A percentile compares a stretch with the other conserved stretches of the same genome.
phyloP scores from a whole-genome alignment of 176 grass and related monocot genomes.

The Alopecurus myosuroides region DNA sequence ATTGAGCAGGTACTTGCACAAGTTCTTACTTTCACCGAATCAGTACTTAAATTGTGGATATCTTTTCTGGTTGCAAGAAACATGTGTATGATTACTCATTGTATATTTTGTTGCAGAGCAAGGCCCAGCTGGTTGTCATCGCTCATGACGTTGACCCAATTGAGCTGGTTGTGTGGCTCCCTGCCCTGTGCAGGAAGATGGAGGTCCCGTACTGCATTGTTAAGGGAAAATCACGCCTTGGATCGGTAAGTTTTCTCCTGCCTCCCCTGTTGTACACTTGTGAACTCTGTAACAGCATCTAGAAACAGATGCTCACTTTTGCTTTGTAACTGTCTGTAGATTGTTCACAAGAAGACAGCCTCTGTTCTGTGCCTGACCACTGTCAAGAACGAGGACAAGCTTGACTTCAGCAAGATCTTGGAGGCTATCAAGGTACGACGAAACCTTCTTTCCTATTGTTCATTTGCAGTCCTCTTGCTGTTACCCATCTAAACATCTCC shows the following conservation, averaged over 20 bases:
- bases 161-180: constrained; percentile 76
- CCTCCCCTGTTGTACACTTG: background rate
- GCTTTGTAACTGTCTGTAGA: background rate
- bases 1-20: constrained; percentile 51
- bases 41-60: too few relatives aligned
- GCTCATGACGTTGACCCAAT: constrained; percentile 76
- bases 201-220: constrained; percentile 77
- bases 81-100: background rate
- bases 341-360: constrained; percentile 74
- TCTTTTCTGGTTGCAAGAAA: too few relatives aligned
- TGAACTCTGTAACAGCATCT: background rate
- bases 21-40: background rate
- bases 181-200: constrained; percentile 77
- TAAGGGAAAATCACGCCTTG: constrained; percentile 69
- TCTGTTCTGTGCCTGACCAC: constrained; percentile 67
- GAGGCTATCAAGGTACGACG: constrained; percentile 61
- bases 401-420: constrained; percentile 81
- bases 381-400: constrained; percentile 78
- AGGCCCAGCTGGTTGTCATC: constrained; percentile 64
- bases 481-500: background rate
- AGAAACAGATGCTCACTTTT: background rate
- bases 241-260: constrained; percentile 27
- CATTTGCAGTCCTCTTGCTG: background rate
- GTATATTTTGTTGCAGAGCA: constrained; percentile 31
- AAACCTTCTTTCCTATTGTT: too few relatives aligned